These are phyloP conservation scores for Podospora pseudoanserina DNA, from an alignment of 495 filamentous ascomycete genomes.

Conservation along the genomic window DNA sequence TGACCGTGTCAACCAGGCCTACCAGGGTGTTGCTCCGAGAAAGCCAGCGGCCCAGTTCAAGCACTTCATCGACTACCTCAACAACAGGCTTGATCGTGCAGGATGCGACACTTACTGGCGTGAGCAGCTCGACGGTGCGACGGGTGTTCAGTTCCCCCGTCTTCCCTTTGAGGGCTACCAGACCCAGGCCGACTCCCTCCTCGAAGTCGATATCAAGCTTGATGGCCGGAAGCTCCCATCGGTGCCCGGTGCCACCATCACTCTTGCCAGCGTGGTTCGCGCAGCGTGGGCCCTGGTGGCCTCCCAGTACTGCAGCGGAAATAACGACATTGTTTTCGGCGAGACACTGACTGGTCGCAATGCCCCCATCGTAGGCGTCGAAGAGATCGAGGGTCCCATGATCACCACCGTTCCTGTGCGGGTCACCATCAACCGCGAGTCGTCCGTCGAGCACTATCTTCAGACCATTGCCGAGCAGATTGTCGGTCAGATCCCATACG, in stretches of 20 bases:
- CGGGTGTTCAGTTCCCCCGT: constrained; percentile 23
- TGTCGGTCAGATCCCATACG: constrained; percentile 53
- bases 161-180: constrained; percentile 21
- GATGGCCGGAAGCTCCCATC: constrained; percentile 12
- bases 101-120: constrained; percentile 18
- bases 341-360: constrained; percentile 44
- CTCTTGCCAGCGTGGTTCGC: constrained; percentile 34
- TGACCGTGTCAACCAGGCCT: constrained; percentile 12
- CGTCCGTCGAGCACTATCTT: constrained; percentile 32
- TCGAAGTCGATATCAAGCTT: constrained; percentile 14
- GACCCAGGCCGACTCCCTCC: constrained; percentile 7
- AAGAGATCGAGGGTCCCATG: constrained; percentile 47
- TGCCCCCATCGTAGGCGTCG: constrained; percentile 44
- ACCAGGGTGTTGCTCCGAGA: constrained; percentile 3
- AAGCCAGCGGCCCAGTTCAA: background rate
- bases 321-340: constrained; percentile 41
- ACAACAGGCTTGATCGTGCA: constrained; percentile 9
- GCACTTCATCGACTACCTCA: constrained; percentile 43
- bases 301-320: constrained; percentile 37
- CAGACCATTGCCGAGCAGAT: constrained; percentile 52
- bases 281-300: constrained; percentile 45
- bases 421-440: constrained; percentile 20
- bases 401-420: constrained; percentile 59
- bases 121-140: constrained; percentile 14
- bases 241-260: constrained; percentile 15